phyloP scores from a whole-genome alignment of 345 rosid species.

The Triadica sebifera region DNA sequence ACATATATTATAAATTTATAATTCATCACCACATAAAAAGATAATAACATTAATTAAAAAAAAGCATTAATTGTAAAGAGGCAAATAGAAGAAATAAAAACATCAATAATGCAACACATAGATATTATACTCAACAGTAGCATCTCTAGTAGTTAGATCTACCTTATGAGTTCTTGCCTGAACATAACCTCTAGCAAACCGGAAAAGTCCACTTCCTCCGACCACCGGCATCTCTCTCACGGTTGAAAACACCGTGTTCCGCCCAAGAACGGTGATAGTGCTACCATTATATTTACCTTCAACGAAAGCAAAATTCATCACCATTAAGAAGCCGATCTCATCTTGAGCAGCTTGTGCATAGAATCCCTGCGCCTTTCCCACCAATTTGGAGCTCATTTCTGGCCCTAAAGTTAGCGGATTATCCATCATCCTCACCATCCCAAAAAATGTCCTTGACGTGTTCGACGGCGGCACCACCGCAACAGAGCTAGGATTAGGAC shows the following conservation, averaged over 20 bases:
- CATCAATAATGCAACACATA: slow-evolving; percentile 9
- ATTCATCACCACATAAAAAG: too few species aligned
- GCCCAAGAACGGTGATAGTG: slow-evolving; percentile 40
- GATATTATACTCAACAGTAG: slow-evolving; percentile 40
- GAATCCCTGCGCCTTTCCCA: slow-evolving; percentile 14
- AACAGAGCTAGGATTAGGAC: slow-evolving; percentile 37
- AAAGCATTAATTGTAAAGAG: too few species aligned
- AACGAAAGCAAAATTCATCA: slow-evolving; percentile 14
- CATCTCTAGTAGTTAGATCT: slow-evolving; percentile 33
- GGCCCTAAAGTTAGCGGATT: slow-evolving; percentile 8
- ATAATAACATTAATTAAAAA: too few species aligned
- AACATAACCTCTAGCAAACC: slow-evolving; percentile 57
- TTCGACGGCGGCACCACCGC: slow-evolving; percentile 29
- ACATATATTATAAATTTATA: too few species aligned
- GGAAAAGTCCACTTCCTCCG: slow-evolving; percentile 59
- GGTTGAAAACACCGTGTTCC: slow-evolving; percentile 33
- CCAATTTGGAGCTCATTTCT: background rate
- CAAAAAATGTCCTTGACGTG: slow-evolving; percentile 36
- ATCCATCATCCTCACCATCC: slow-evolving; percentile 21
- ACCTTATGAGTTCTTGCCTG: slow-evolving; percentile 38
- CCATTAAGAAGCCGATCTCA: slow-evolving; percentile 1
- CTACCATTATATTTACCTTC: slow-evolving; percentile 21
- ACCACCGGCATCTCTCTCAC: slow-evolving; percentile 60
- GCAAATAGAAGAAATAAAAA: too few species aligned
- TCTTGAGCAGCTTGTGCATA: slow-evolving; percentile 7